phyloP scores from a whole-genome alignment of 2,329 filamentous ascomycete genomes.

The Fusarium virguliforme region DNA sequence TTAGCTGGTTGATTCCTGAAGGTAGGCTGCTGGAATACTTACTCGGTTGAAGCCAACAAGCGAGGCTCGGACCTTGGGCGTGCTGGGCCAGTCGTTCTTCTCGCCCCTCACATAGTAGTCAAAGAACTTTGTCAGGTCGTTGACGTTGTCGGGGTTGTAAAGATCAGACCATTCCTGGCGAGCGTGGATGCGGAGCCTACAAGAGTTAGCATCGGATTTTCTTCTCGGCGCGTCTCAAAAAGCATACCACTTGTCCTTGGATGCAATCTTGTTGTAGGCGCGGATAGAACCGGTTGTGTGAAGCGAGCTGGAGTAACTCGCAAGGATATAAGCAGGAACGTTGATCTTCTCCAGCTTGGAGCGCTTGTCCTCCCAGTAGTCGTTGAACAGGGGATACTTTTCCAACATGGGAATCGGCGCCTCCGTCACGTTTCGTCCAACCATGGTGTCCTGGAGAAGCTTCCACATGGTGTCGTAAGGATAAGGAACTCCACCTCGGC shows the following conservation, averaged over 20 bases:
- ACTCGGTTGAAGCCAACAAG: not conserved
- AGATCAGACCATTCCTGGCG: constrained; percentile 6
- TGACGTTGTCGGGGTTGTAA: not conserved
- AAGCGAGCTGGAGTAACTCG: constrained; percentile 15
- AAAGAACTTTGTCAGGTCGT: not conserved
- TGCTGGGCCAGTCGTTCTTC: not conserved
- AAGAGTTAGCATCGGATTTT: not conserved
- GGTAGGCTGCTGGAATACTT: not conserved
- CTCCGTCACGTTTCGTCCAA: not conserved
- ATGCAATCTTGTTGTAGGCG: not conserved
- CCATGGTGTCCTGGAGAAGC: constrained; percentile 18
- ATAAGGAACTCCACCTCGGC: constrained; percentile 44
- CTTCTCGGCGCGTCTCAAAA: not conserved
- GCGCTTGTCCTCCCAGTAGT: constrained; percentile 17
- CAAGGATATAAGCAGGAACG: constrained; percentile 15
- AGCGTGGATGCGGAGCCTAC: not conserved
- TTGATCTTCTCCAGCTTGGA: constrained; percentile 9
- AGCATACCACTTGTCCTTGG: not conserved
- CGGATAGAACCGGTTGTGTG: not conserved
- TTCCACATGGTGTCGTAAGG: constrained; percentile 14
- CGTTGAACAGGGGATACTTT: not conserved
- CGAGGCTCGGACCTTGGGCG: not conserved
- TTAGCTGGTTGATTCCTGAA: not conserved
- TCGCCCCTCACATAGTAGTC: not conserved
- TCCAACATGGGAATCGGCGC: not conserved